These are phyloP conservation scores for Juglanconis oblonga DNA, from an alignment of 2,329 filamentous ascomycete genomes.

Conservation along the genomic window DNA sequence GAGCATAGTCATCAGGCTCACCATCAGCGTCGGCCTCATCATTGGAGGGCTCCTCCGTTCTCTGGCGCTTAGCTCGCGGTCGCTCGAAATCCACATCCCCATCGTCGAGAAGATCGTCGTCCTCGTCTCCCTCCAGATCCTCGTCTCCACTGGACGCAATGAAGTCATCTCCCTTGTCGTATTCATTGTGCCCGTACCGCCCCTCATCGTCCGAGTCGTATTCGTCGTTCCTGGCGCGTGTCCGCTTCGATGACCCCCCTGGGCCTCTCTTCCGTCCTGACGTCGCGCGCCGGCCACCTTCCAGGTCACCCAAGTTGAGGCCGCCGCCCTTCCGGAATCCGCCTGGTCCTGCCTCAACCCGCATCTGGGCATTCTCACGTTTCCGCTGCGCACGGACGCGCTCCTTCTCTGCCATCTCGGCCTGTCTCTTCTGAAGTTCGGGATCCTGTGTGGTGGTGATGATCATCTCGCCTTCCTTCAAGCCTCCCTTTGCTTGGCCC, in stretches of 20 bases:
- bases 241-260: conserved; percentile 31
- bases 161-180: conserved; percentile 78
- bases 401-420: conserved; percentile 73
- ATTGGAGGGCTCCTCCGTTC: conserved; percentile 47
- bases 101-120: conserved; percentile 55
- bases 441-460: conserved; percentile 71
- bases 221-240: conserved; percentile 54
- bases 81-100: conserved; percentile 60
- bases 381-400: conserved; percentile 63
- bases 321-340: conserved; percentile 46
- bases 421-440: conserved; percentile 70
- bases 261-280: conserved; percentile 53
- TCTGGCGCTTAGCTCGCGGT: conserved; percentile 48
- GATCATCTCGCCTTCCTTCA: conserved; percentile 54
- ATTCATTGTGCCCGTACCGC: conserved; percentile 65
- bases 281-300: conserved; percentile 53
- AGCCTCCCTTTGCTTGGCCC: conserved; percentile 52
- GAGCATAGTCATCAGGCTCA: conserved; percentile 48
- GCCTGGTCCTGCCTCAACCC: conserved; percentile 56
- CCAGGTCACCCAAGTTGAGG: conserved; percentile 57
- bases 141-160: conserved; percentile 75
- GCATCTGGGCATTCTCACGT: conserved; percentile 64
- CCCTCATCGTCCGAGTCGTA: conserved; percentile 78
- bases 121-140: conserved; percentile 53
- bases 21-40: conserved; percentile 49